These are phyloP conservation scores for Starmerella kuoi DNA, from an alignment of 805 yeast species.

Conservation along the genomic window DNA sequence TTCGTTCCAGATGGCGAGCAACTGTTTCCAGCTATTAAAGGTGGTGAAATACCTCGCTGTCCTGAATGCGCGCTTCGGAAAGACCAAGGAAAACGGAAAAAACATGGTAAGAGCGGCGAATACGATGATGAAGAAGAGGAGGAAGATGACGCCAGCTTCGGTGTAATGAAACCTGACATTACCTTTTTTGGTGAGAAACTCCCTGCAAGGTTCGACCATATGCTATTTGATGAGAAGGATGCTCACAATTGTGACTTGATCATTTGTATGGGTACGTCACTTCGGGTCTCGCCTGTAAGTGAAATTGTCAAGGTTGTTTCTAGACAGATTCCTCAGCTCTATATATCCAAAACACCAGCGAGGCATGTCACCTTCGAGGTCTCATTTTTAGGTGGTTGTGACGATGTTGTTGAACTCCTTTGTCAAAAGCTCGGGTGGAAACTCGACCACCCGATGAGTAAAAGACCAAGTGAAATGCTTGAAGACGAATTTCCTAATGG, in stretches of 20 bases:
- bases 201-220: slow-evolving; percentile 55
- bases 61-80: slow-evolving; percentile 39
- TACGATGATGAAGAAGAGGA: slow-evolving; percentile 26
- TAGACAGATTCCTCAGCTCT: slow-evolving; percentile 65
- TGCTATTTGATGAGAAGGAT: slow-evolving; percentile 38
- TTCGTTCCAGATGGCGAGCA: slow-evolving; percentile 48
- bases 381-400: slow-evolving; percentile 66
- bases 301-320: slow-evolving; percentile 69
- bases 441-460: slow-evolving; percentile 43
- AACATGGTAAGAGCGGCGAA: slow-evolving; percentile 29
- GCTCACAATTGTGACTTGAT: slow-evolving; percentile 59
- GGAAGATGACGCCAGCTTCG: slow-evolving; percentile 37
- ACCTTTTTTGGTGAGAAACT: slow-evolving; percentile 82
- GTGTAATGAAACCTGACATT: slow-evolving; percentile 85
- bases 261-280: slow-evolving; percentile 78
- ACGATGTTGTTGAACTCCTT: slow-evolving; percentile 61
- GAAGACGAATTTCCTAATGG: slow-evolving; percentile 23
- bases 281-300: slow-evolving; percentile 85
- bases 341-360: slow-evolving; percentile 66
- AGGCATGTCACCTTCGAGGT: slow-evolving; percentile 70
- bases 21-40: slow-evolving; percentile 48
- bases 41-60: slow-evolving; percentile 55
- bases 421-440: slow-evolving; percentile 48
- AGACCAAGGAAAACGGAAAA: slow-evolving; percentile 5
- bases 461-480: slow-evolving; percentile 22